phyloP scores from a whole-genome alignment of 345 rosid genomes.

The Tarenaya hassleriana region DNA sequence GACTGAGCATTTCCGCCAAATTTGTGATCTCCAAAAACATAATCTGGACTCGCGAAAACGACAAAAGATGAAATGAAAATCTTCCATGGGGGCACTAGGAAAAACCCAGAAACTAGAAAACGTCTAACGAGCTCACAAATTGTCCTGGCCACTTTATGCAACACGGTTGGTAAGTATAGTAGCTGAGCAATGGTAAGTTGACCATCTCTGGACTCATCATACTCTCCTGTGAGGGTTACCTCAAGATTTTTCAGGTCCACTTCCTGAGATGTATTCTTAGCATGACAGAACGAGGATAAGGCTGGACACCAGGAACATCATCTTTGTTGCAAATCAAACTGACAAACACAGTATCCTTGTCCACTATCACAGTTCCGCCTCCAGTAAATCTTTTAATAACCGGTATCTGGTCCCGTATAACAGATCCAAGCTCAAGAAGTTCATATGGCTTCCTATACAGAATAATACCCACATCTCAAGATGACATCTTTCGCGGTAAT shows the following conservation, averaged over 20 bases:
- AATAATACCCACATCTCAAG: neutral
- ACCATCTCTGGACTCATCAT: too few relatives aligned
- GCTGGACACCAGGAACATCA: constrained; percentile 58
- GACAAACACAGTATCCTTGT: constrained; percentile 60
- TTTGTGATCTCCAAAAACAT: constrained; percentile 66
- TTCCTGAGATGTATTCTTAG: too few relatives aligned
- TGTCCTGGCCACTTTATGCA: too few relatives aligned
- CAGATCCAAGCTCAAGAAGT: constrained; percentile 56
- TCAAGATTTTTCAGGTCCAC: too few relatives aligned
- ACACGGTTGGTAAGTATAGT: too few relatives aligned
- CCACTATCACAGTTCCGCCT: constrained; percentile 92
- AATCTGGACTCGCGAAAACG: constrained; percentile 40
- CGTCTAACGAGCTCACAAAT: constrained; percentile 24
- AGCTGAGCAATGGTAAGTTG: too few relatives aligned
- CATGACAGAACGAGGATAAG: too few relatives aligned
- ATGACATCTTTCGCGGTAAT: neutral
- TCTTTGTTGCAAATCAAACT: constrained; percentile 79
- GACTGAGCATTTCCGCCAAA: constrained; percentile 94
- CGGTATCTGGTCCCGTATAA: constrained; percentile 54
- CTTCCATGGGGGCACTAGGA: neutral
- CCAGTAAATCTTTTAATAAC: constrained; percentile 79
- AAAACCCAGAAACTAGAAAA: neutral
- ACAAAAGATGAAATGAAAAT: neutral
- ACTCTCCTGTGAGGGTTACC: too few relatives aligned
- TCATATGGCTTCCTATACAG: constrained; percentile 57